Base-by-base conservation (phyloP, 306 rosid species). In the Hippophae tibetana region DNA sequence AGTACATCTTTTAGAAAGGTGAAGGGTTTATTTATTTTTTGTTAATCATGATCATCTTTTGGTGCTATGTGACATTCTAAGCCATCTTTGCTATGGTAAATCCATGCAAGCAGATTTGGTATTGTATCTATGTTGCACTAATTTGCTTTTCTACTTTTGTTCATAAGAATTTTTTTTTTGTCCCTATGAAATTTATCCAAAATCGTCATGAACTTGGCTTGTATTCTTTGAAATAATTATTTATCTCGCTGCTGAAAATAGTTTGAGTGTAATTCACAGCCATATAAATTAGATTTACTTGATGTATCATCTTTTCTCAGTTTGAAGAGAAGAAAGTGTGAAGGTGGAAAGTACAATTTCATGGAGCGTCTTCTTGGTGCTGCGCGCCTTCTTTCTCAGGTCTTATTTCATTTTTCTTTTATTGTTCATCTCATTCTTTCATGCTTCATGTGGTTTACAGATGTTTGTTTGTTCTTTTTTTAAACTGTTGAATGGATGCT, bases 351-450 rank as follows among this genome's bases (percentile, higher is more conserved):
- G 50, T 66, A 71, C 62, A 83, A 81, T 71, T 87, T 90, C 66
- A 60, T 87, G 95, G 98, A 90, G 60, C 83, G 78, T 54, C 82
- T 90, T 68, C 47, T 83, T 49, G 98, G 96, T 73, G 88, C 81
- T 64, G 86, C 87, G 53, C 85, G 89, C 25, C 65, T 92, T 60
- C 73, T 87, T 14, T 74, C 80, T 11, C 79, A 81, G 98, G 98
- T 92, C 59, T 2, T 5, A 51, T 49, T 51, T 51, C 60, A 14
- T 42, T 43, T 65, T 72, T 56, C 43, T n/a, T n/a, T 14, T 42
- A 52, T 44, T 18, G 38, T n/a, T 9, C 7, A 9, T 46, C 9
- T 54, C 0, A 18, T 63, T 23, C 25, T 31, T 51, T 12, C 31
- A 23, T 27, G 47, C 54, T 43, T 44, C 44, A 47, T 18, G n/a